These are phyloP conservation scores for Citrullus amarus DNA, from an alignment of 306 rosid species.

Conservation along the genomic window DNA sequence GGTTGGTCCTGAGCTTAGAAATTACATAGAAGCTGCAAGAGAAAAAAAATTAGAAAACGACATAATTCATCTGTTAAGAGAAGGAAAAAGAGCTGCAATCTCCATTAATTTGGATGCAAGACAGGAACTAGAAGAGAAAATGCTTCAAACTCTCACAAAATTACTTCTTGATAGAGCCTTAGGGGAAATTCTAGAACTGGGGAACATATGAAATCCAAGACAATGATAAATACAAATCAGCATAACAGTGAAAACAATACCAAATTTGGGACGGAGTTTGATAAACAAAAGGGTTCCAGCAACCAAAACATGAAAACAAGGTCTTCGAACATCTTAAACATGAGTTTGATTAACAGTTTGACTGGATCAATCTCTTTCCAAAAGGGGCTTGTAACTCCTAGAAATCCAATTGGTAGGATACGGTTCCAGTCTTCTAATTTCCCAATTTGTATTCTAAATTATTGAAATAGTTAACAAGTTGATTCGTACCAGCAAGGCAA, in stretches of 20 bases:
- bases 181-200: background rate
- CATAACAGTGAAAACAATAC: background rate
- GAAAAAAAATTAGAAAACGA: background rate
- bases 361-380: background rate
- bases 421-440: background rate
- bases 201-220: background rate
- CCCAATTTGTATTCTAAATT: background rate
- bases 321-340: background rate
- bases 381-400: background rate
- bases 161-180: background rate
- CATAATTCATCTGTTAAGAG: background rate
- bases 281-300: background rate
- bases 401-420: background rate
- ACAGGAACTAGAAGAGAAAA: background rate
- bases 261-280: background rate
- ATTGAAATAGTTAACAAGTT: background rate
- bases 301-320: background rate
- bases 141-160: background rate
- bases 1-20: slow-evolving; percentile 9
- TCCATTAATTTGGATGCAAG: background rate
- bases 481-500: background rate
- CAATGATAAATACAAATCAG: background rate
- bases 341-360: background rate
- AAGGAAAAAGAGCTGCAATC: background rate
- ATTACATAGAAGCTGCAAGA: slow-evolving; percentile 28